Percentiles rank a stretch among this genome's conserved stretches.
These are phyloP conservation scores for Dactylis glomerata DNA, from an alignment of 176 grass and related monocot species.

Conservation along the genomic window DNA sequence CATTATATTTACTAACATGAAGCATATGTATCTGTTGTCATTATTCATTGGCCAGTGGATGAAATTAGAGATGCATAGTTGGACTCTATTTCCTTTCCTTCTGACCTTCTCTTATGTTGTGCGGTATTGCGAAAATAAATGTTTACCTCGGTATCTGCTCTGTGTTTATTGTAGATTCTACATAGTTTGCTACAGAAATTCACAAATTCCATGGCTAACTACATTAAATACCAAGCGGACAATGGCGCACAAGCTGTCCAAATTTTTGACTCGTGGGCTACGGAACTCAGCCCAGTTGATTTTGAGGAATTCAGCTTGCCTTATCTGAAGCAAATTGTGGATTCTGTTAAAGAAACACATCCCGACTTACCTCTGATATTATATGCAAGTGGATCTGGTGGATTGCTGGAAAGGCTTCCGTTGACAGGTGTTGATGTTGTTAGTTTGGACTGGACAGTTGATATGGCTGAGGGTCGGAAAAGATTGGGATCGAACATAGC, in stretches of 20 bases:
- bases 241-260: slow-evolving; percentile 90
- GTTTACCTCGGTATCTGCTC: background rate
- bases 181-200: slow-evolving; percentile 89
- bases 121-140: slow-evolving; percentile 1
- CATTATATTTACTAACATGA: background rate
- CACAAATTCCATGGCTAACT: slow-evolving; percentile 69
- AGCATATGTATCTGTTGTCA: background rate
- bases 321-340: slow-evolving; percentile 87
- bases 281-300: slow-evolving; percentile 90
- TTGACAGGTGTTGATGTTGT: slow-evolving; percentile 89
- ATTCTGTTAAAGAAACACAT: slow-evolving; percentile 76
- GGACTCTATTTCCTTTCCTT: background rate
- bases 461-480: slow-evolving; percentile 91
- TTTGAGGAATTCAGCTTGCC: slow-evolving; percentile 96
- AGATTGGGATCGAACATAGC: slow-evolving; percentile 81
- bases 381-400: slow-evolving; percentile 95
- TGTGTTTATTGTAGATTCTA: slow-evolving; percentile 61
- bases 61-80: background rate
- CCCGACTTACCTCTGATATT: slow-evolving; percentile 91
- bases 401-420: slow-evolving; percentile 82
- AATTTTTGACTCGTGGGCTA: slow-evolving; percentile 98
- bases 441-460: slow-evolving; percentile 96
- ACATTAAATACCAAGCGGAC: slow-evolving; percentile 93
- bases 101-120: background rate
- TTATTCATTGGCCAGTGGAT: background rate